Percentiles rank a stretch among this genome's conserved stretches.
Evolutionary conservation across 306 rosid species (phyloP).

Genomic region (Sechiopsis laciniata): DNA sequence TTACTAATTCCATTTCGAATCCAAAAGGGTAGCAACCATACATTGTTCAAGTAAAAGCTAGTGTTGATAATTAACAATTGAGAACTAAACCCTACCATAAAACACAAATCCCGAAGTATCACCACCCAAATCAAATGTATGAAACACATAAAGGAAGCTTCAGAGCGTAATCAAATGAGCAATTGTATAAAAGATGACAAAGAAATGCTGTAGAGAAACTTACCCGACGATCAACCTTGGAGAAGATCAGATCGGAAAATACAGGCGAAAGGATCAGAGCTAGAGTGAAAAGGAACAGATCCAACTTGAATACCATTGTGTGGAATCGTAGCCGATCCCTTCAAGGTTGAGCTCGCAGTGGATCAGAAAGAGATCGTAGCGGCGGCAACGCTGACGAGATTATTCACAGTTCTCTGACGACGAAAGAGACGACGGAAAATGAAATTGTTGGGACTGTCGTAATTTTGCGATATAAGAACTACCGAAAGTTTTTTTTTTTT

Average conservation of each 20-base stretch:
- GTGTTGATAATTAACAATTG: neutral
- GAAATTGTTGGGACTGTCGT: neutral
- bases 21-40: neutral
- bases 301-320: constrained; percentile 29
- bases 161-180: neutral
- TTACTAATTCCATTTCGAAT: neutral
- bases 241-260: constrained; percentile 74
- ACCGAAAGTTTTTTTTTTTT: neutral
- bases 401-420: neutral
- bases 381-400: neutral
- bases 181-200: neutral
- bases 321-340: neutral
- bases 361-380: constrained; percentile 20
- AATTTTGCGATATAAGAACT: neutral
- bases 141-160: neutral
- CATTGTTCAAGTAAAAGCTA: neutral
- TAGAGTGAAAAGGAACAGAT: constrained; percentile 40
- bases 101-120: neutral
- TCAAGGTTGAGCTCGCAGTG: neutral
- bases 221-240: constrained; percentile 96
- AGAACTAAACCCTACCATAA: neutral
- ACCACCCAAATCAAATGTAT: neutral
- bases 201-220: constrained; percentile 24
- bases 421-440: constrained; percentile 8
- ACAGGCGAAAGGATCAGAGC: constrained; percentile 45